Base-by-base conservation (phyloP, 148 eudicot genomes). In the Heliamphora exappendiculata region DNA sequence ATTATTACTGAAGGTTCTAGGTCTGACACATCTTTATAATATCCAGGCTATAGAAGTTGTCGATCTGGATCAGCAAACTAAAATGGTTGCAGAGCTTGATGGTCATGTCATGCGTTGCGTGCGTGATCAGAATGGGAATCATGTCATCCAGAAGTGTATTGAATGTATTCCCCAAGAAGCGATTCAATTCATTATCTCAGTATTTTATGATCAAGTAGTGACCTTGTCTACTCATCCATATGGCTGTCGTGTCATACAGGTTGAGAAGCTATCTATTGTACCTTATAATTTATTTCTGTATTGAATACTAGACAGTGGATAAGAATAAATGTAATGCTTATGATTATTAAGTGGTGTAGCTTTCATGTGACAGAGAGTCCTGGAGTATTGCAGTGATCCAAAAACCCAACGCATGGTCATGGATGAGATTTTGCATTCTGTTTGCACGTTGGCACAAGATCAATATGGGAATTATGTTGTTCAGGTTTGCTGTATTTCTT, bases 181-280 rank as follows among this genome's bases (percentile, higher is more conserved):
- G 55, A 91, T 93, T 74, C 86, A 88, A 17, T 93, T 93, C 74
- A 88, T 93, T n/a, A 79, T 93, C 73, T 78, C 92, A 24, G 85
- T 92, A 53, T 91, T 93, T 78, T 87, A 84, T 73, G 96, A 88
- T 78, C 93, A 93, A 87, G 89, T 93, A 57, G 90, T 86, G 81
- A 86, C 86, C 6, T 81, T 93, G 77, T 93, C 98, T 45, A 91
- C 91, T 54, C 98, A 93, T 84, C 98, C 98, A 39, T 93, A 93
- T 86, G 98, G 98, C 76, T 93, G 98, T 75, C 98, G 98, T 80
- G 98, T 93, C 71, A 89, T 93, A 80, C 98, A 91, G 86, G 88
- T 86, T 33, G 55, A 64, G 29, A 19, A 75, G 14, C 78, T 45
- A 47, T 47, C 34, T 0, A 20, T 34, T 45, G 62, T 20, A 11